A percentile compares a stretch with the other conserved stretches of the same genome.
phyloP scores from a whole-genome alignment of 2,329 filamentous ascomycete species.

The Fusarium mexicanum region DNA sequence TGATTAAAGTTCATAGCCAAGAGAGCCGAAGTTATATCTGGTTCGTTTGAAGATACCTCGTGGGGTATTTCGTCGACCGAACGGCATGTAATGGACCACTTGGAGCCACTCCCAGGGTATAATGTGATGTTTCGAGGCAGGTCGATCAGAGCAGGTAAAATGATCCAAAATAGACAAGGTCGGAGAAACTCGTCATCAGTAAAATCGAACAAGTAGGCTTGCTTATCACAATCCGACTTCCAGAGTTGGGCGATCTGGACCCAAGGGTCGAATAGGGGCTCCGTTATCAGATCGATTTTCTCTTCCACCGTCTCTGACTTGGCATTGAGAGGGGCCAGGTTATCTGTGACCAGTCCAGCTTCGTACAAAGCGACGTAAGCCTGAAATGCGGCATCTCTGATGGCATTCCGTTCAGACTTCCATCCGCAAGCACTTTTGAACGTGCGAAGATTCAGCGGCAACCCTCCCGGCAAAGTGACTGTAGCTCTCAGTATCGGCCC shows the following conservation, averaged over 20 bases:
- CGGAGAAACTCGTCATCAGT: slow-evolving; percentile 45
- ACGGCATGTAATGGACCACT: slow-evolving; percentile 48
- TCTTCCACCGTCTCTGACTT: slow-evolving; percentile 52
- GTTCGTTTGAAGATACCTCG: slow-evolving; percentile 14
- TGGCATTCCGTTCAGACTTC: slow-evolving; percentile 76
- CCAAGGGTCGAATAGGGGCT: slow-evolving; percentile 60
- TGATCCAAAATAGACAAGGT: slow-evolving; percentile 51
- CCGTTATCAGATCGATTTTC: slow-evolving; percentile 48
- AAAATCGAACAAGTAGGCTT: slow-evolving; percentile 48
- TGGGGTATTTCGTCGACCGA: slow-evolving; percentile 28
- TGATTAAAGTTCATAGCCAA: slow-evolving; percentile 60
- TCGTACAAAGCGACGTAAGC: slow-evolving; percentile 77
- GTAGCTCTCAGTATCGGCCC: slow-evolving; percentile 59
- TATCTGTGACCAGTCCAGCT: slow-evolving; percentile 78
- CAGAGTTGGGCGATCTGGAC: slow-evolving; percentile 54
- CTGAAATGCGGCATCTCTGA: slow-evolving; percentile 84
- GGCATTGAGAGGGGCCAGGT: slow-evolving; percentile 75
- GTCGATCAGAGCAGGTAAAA: slow-evolving; percentile 56
- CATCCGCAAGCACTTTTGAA: slow-evolving; percentile 57
- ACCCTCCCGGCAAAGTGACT: slow-evolving; percentile 75
- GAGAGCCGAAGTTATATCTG: slow-evolving; percentile 58
- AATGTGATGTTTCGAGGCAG: slow-evolving; percentile 50
- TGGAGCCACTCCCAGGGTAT: slow-evolving; percentile 50
- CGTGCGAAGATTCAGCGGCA: slow-evolving; percentile 60
- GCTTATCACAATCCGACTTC: slow-evolving; percentile 39